phyloP scores from a whole-genome alignment of 176 grass and related monocot genomes.

The Lolium multiflorum region DNA sequence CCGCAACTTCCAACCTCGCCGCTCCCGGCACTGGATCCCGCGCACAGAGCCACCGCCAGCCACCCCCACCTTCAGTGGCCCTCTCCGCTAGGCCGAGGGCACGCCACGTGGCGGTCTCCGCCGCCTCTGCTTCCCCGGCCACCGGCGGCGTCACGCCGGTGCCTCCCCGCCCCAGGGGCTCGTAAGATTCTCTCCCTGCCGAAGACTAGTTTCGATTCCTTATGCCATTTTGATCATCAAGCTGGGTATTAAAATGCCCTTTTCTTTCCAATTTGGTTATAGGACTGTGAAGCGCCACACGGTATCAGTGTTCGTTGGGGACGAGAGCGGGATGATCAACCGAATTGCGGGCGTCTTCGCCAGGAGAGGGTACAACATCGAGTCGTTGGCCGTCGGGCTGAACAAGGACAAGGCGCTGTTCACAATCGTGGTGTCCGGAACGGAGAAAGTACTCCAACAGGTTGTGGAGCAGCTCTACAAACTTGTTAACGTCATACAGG shows the following conservation, averaged over 20 bases:
- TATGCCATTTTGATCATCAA: background rate
- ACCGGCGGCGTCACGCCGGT: conserved; percentile 30
- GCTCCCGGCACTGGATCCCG: background rate
- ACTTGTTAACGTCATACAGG: conserved; percentile 86
- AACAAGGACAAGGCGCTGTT: conserved; percentile 84
- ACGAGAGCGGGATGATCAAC: conserved; percentile 91
- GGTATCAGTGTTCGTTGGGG: conserved; percentile 78
- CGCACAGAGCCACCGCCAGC: background rate
- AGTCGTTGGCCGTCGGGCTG: conserved; percentile 80
- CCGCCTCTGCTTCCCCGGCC: conserved; percentile 15
- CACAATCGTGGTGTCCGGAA: conserved; percentile 76
- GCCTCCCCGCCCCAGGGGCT: conserved; percentile 3
- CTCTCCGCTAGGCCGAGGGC: conserved; percentile 1
- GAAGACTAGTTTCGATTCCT: background rate
- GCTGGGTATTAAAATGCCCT: background rate
- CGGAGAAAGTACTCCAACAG: conserved; percentile 71
- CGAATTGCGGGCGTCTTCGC: conserved; percentile 83
- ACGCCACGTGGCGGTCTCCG: background rate
- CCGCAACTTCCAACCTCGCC: background rate
- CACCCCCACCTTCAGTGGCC: background rate
- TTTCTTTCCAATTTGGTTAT: background rate
- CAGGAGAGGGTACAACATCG: conserved; percentile 81
- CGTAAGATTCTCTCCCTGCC: conserved; percentile 9
- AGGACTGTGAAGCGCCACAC: conserved; percentile 65
- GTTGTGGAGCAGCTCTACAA: conserved; percentile 78